phyloP scores from a whole-genome alignment of 2,329 filamentous ascomycete species.

The Monosporascus sp. region DNA sequence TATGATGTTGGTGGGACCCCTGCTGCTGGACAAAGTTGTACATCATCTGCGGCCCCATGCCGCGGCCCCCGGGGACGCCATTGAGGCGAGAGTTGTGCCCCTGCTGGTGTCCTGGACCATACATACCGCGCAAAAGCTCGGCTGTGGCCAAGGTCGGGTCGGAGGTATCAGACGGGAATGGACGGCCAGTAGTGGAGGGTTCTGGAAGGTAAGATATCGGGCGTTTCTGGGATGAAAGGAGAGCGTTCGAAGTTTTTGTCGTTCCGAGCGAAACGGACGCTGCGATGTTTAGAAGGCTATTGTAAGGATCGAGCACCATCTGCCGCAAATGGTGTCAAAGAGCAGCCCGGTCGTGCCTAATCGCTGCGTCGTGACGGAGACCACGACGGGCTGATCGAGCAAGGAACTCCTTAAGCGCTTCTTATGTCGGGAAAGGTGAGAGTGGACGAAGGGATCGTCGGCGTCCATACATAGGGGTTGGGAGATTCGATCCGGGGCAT shows the following conservation, averaged over 20 bases:
- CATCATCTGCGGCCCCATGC: constrained; percentile 52
- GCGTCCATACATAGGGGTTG: constrained; percentile 27
- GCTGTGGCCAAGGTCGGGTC: constrained; percentile 1
- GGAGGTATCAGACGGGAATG: not conserved
- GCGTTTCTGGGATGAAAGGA: constrained; percentile 32
- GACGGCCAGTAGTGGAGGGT: constrained; percentile 31
- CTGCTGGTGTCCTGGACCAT: constrained; percentile 66
- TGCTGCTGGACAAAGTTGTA: constrained; percentile 50
- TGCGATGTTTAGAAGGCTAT: constrained; percentile 32
- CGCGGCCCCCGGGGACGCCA: constrained; percentile 57
- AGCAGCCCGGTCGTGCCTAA: constrained; percentile 7
- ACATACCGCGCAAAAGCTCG: constrained; percentile 52
- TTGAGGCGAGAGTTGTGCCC: constrained; percentile 73
- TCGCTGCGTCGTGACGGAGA: constrained; percentile 3
- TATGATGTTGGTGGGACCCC: constrained; percentile 51
- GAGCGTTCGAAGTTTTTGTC: constrained; percentile 35
- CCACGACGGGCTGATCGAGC: constrained; percentile 10
- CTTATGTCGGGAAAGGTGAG: constrained; percentile 20
- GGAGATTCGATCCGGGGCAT: constrained; percentile 18
- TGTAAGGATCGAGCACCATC: constrained; percentile 55
- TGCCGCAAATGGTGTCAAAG: constrained; percentile 53
- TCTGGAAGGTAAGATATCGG: constrained; percentile 35
- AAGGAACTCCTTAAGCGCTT: constrained; percentile 22
- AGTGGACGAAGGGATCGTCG: constrained; percentile 15
- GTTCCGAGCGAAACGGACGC: constrained; percentile 54